phyloP scores from a whole-genome alignment of 371 early-diverging fungal genomes.

The Rhizopus microsporus region DNA sequence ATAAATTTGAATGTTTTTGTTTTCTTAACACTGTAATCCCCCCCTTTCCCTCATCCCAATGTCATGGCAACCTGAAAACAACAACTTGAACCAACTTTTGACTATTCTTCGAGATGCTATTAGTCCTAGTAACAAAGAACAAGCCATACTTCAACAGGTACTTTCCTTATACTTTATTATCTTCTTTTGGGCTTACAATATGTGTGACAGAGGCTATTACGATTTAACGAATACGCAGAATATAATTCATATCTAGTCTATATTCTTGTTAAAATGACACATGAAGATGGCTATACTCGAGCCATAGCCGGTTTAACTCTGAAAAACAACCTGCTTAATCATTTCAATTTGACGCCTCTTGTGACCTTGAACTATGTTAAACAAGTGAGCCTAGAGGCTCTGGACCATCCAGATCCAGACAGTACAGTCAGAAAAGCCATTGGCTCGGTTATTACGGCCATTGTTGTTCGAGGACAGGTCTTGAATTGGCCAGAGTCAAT shows the following conservation, averaged over 20 bases:
- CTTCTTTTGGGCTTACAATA: constrained; percentile 4
- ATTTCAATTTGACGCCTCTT: constrained; percentile 57
- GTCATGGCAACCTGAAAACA: constrained; percentile 45
- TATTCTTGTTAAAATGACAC: constrained; percentile 69
- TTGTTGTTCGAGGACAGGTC: constrained; percentile 69
- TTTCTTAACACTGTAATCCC: too few relatives aligned
- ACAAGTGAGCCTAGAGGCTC: constrained; percentile 52
- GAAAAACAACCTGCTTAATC: constrained; percentile 78
- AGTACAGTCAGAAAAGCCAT: constrained; percentile 60
- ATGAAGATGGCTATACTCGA: constrained; percentile 60
- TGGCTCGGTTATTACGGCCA: constrained; percentile 76
- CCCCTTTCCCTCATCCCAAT: constrained; percentile 8
- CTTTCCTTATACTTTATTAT: background rate
- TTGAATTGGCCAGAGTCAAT: constrained; percentile 82
- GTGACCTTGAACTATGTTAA: constrained; percentile 75
- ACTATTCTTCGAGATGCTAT: constrained; percentile 39
- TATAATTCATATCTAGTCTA: constrained; percentile 87
- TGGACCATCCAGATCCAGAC: constrained; percentile 70
- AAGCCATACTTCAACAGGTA: constrained; percentile 39
- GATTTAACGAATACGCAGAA: constrained; percentile 79
- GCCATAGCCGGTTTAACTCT: constrained; percentile 85
- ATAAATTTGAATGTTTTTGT: too few relatives aligned
- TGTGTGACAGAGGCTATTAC: constrained; percentile 68
- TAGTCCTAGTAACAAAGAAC: constrained; percentile 36
- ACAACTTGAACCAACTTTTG: constrained; percentile 35